Evolutionary conservation across 768 basidiomycete species (phyloP).

Genomic region (Termitomyces sp.): DNA sequence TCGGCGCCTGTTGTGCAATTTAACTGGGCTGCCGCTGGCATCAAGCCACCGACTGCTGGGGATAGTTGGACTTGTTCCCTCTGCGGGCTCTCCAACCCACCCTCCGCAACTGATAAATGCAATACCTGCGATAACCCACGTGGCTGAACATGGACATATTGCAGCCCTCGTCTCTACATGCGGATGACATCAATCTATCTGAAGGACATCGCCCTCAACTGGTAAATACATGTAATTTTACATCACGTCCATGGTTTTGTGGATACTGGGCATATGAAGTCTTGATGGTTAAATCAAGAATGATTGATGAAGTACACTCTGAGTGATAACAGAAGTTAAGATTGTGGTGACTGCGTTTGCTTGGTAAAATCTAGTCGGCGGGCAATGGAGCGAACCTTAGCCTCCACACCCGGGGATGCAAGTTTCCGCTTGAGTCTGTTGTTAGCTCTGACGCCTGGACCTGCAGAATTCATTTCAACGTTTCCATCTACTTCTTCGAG

Average conservation of each 20-base stretch:
- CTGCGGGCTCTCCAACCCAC: constrained; percentile 48
- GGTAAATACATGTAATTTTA: constrained; percentile 1
- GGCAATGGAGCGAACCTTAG: constrained; percentile 52
- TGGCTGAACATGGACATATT: not conserved
- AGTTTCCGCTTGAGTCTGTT: constrained; percentile 67
- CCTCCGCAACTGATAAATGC: constrained; percentile 37
- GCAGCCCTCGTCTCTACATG: not conserved
- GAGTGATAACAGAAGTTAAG: constrained; percentile 6
- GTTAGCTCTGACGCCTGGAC: constrained; percentile 47
- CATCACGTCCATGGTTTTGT: not conserved
- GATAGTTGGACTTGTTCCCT: constrained; percentile 50
- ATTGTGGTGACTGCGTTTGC: constrained; percentile 27
- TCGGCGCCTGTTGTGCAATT: constrained; percentile 30
- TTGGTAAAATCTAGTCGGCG: constrained; percentile 69
- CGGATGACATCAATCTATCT: not conserved
- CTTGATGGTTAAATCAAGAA: not conserved
- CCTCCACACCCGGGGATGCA: constrained; percentile 47
- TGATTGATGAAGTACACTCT: not conserved
- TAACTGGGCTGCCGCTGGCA: constrained; percentile 58
- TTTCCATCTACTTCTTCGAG: constrained; percentile 79
- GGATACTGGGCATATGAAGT: not conserved
- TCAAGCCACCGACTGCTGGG: constrained; percentile 35
- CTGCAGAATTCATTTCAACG: constrained; percentile 44
- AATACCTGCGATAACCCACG: constrained; percentile 37
- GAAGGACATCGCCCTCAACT: not conserved